Percentiles rank a stretch among this genome's conserved stretches.
These are phyloP conservation scores for Pseudogymnoascus pannorum DNA, from an alignment of 2,329 filamentous ascomycete species.

Conservation along the genomic window DNA sequence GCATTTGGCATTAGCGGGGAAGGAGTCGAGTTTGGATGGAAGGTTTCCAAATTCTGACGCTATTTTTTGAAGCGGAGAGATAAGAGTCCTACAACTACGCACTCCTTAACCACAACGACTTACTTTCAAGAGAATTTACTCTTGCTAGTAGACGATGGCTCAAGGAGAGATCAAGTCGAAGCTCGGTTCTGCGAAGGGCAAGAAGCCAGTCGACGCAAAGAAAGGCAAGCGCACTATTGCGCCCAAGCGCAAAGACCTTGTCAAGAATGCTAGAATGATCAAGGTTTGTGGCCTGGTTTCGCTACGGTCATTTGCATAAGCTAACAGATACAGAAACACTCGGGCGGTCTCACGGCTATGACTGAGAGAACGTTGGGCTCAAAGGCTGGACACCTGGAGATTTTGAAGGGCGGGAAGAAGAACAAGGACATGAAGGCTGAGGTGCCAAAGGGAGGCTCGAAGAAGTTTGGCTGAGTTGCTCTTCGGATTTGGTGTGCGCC, in stretches of 20 bases:
- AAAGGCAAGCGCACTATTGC: slow-evolving; percentile 56
- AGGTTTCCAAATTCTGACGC: not conserved
- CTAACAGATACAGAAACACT: slow-evolving; percentile 44
- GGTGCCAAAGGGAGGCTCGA: slow-evolving; percentile 27
- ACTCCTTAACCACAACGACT: not conserved
- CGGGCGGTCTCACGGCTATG: slow-evolving; percentile 52
- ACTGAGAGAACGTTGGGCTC: slow-evolving; percentile 62
- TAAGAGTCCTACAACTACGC: not conserved
- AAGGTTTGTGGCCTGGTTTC: slow-evolving; percentile 38
- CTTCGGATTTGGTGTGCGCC: slow-evolving; percentile 2
- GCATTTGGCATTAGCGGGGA: not conserved
- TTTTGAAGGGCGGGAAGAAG: slow-evolving; percentile 61
- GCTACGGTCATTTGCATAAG: not conserved
- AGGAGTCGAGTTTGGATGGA: not conserved
- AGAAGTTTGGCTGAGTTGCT: slow-evolving; percentile 27
- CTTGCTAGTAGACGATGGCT: slow-evolving; percentile 22
- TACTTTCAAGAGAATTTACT: not conserved
- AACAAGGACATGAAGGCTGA: slow-evolving; percentile 35
- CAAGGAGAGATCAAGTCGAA: slow-evolving; percentile 30
- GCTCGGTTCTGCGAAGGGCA: slow-evolving; percentile 21
- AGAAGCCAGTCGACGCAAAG: slow-evolving; percentile 39
- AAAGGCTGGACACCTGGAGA: slow-evolving; percentile 62
- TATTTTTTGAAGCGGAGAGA: not conserved
- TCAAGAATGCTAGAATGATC: slow-evolving; percentile 54
- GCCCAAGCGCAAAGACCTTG: slow-evolving; percentile 55